Conservation (phyloP, 352 stramenopile species). For the Aphanomyces stellatus region DNA sequence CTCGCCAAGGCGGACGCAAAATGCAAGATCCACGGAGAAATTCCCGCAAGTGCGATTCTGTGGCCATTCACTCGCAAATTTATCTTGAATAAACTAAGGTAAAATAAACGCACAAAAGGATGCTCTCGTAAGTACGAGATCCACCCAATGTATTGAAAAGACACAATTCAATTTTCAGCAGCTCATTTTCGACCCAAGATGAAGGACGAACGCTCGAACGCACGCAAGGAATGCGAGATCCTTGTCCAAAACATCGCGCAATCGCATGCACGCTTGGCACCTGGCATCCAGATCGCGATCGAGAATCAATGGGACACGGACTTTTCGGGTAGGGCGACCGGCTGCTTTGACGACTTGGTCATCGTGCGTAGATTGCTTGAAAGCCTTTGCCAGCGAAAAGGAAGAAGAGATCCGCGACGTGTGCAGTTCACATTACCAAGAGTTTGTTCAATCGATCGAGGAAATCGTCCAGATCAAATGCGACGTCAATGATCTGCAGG, state of each 20-base stretch:
- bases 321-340: slow-evolving; percentile 36
- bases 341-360: not conserved
- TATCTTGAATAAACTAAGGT: too few species aligned
- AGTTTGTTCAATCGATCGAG: slow-evolving; percentile 76
- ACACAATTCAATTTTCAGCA: not conserved
- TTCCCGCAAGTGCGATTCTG: too few species aligned
- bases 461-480: slow-evolving; percentile 76
- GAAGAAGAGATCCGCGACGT: slow-evolving; percentile 68
- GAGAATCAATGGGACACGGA: slow-evolving; percentile 76
- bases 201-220: slow-evolving; percentile 13
- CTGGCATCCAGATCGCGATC: slow-evolving; percentile 66
- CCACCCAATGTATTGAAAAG: too few species aligned
- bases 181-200: not conserved
- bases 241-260: slow-evolving; percentile 77
- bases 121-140: too few species aligned
- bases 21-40: too few species aligned
- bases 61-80: too few species aligned
- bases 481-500: slow-evolving; percentile 59
- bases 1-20: too few species aligned
- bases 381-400: slow-evolving; percentile 47
- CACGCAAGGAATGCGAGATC: slow-evolving; percentile 44
- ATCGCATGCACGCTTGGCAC: slow-evolving; percentile 53
- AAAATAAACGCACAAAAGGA: too few species aligned
- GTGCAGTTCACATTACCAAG: slow-evolving; percentile 67
- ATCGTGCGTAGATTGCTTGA: slow-evolving; percentile 23